Conservation (phyloP, 1,139 yeast species). For the Suhomyces panamericanus region DNA sequence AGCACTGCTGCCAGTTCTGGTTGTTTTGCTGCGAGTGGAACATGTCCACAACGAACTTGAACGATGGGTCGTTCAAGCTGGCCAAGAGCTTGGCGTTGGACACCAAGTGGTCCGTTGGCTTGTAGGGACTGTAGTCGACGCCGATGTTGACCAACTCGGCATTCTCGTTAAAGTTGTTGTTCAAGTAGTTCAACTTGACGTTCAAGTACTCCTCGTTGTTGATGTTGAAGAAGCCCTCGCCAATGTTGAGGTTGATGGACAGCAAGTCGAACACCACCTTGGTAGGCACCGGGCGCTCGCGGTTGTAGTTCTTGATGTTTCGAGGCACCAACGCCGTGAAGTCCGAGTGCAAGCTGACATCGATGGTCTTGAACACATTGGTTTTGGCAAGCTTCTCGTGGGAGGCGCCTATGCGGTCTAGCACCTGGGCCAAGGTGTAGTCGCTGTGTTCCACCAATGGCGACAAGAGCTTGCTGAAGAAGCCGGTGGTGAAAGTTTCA, state of each 20-base stretch:
- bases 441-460: constrained; percentile 48
- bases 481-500: constrained; percentile 45
- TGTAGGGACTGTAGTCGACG: constrained; percentile 48
- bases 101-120: constrained; percentile 44
- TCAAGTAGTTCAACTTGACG: constrained; percentile 40
- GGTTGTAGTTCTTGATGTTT: constrained; percentile 29
- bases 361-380: constrained; percentile 45
- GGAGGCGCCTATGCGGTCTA: constrained; percentile 28
- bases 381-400: constrained; percentile 38
- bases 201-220: constrained; percentile 44
- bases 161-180: constrained; percentile 46
- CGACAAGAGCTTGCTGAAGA: constrained; percentile 45
- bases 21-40: constrained; percentile 41
- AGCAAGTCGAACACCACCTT: constrained; percentile 40
- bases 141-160: constrained; percentile 45
- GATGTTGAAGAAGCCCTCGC: constrained; percentile 38
- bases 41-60: constrained; percentile 39
- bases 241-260: constrained; percentile 35
- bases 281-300: constrained; percentile 40
- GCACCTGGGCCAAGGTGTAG: constrained; percentile 46
- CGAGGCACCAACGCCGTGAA: constrained; percentile 28
- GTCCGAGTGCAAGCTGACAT: constrained; percentile 37
- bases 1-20: constrained; percentile 40
- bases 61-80: constrained; percentile 42
- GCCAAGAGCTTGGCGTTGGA: constrained; percentile 37